Conservation (phyloP, 257 asterid genomes). For the Vinca minor region DNA sequence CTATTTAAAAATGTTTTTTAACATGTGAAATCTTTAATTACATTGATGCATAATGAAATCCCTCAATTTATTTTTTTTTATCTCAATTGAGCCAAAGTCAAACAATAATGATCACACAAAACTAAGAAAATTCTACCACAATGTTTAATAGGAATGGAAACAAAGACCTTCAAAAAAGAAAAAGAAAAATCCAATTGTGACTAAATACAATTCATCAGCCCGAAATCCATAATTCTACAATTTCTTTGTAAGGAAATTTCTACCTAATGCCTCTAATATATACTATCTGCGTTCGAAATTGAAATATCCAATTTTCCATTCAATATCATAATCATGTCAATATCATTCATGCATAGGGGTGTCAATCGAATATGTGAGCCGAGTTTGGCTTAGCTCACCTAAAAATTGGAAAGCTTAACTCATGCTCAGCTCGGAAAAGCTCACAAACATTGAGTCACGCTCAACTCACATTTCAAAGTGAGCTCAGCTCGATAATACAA, state of each 20-base stretch:
- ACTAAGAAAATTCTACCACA: background rate
- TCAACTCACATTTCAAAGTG: no score
- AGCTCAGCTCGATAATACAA: no score
- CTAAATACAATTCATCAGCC: background rate
- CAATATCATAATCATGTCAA: no score
- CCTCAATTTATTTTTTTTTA: background rate
- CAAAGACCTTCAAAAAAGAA: background rate
- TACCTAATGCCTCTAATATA: background rate
- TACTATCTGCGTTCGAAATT: no score
- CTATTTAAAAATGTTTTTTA: background rate
- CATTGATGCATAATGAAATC: background rate
- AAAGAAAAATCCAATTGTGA: background rate
- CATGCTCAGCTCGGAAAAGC: no score
- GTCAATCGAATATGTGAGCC: no score
- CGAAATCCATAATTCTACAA: background rate
- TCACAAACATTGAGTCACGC: no score
- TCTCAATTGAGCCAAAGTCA: conserved; percentile 3
- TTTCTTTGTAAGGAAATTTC: background rate
- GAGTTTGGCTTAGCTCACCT: no score
- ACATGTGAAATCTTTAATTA: conserved; percentile 7
- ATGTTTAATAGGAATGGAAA: background rate
- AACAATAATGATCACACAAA: background rate
- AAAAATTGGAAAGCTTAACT: no score
- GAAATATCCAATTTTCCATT: no score
- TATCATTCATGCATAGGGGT: no score